phyloP scores from a whole-genome alignment of 2,329 filamentous ascomycete genomes.

The Claviceps humidiphila region DNA sequence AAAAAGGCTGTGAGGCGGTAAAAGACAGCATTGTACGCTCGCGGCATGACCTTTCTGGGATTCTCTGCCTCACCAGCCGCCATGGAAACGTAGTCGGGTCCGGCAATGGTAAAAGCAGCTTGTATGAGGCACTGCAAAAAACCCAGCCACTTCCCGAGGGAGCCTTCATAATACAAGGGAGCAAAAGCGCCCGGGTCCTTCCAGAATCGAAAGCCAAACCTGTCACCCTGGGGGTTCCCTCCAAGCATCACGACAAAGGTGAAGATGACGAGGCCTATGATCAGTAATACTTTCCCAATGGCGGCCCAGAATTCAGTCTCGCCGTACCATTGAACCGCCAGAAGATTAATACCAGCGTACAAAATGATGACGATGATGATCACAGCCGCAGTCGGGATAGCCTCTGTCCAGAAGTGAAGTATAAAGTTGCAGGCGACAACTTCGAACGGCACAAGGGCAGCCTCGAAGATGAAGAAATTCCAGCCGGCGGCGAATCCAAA shows the following conservation, averaged over 20 bases:
- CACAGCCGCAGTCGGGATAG: slow-evolving; percentile 44
- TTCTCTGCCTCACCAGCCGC: slow-evolving; percentile 62
- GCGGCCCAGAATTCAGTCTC: slow-evolving; percentile 68
- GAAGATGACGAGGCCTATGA: slow-evolving; percentile 58
- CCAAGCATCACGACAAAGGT: slow-evolving; percentile 77
- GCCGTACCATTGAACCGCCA: slow-evolving; percentile 63
- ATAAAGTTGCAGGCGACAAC: slow-evolving; percentile 52
- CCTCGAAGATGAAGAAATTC: slow-evolving; percentile 63
- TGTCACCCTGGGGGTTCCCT: slow-evolving; percentile 59
- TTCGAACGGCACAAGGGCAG: slow-evolving; percentile 53
- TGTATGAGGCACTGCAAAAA: slow-evolving; percentile 65
- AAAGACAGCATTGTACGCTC: slow-evolving; percentile 66
- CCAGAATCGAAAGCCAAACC: slow-evolving; percentile 60
- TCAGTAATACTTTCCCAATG: slow-evolving; percentile 57
- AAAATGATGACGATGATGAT: slow-evolving; percentile 39
- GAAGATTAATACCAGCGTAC: slow-evolving; percentile 49
- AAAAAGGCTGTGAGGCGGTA: slow-evolving; percentile 67
- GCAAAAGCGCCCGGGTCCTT: slow-evolving; percentile 56
- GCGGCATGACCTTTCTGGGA: slow-evolving; percentile 55
- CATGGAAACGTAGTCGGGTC: slow-evolving; percentile 54
- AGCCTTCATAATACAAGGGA: slow-evolving; percentile 48
- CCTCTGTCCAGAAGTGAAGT: slow-evolving; percentile 49
- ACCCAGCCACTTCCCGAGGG: slow-evolving; percentile 59
- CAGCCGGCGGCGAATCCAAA: slow-evolving; percentile 61
- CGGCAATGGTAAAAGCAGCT: slow-evolving; percentile 54